Conservation (phyloP, 345 rosid species). For the Syzygium jambos region DNA sequence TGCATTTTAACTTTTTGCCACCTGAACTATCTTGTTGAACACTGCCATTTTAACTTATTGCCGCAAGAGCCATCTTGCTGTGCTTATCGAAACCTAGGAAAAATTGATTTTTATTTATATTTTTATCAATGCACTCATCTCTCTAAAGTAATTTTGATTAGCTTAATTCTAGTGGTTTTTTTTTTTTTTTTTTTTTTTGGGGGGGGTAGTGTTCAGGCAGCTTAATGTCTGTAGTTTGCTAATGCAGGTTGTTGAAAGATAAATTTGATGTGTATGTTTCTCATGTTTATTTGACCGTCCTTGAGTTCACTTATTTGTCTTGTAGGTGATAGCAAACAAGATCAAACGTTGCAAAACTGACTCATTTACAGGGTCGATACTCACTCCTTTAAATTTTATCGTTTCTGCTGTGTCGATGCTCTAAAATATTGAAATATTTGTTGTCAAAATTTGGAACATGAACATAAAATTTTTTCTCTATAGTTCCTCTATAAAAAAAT, state of each 20-base stretch:
- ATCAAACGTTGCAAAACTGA: constrained; percentile 94
- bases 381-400: background rate
- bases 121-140: background rate
- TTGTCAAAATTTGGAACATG: background rate
- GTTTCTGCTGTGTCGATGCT: background rate
- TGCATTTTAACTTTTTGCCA: background rate
- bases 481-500: background rate
- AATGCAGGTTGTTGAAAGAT: background rate
- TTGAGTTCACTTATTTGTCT: background rate
- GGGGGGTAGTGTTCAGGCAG: background rate
- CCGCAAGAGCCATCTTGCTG: background rate
- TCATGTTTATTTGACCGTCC: background rate
- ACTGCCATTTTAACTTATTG: background rate
- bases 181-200: background rate
- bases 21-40: background rate
- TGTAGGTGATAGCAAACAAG: constrained; percentile 74
- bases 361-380: constrained; percentile 54
- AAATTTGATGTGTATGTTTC: background rate
- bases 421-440: background rate
- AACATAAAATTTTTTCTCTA: background rate
- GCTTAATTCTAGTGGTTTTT: background rate
- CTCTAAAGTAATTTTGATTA: background rate
- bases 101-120: background rate
- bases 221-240: background rate
- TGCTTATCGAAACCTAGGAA: background rate